A percentile compares a stretch with the other conserved stretches of the same genome.
phyloP scores from a whole-genome alignment of 2,329 filamentous ascomycete genomes.

The Tolypocladium sp. region DNA sequence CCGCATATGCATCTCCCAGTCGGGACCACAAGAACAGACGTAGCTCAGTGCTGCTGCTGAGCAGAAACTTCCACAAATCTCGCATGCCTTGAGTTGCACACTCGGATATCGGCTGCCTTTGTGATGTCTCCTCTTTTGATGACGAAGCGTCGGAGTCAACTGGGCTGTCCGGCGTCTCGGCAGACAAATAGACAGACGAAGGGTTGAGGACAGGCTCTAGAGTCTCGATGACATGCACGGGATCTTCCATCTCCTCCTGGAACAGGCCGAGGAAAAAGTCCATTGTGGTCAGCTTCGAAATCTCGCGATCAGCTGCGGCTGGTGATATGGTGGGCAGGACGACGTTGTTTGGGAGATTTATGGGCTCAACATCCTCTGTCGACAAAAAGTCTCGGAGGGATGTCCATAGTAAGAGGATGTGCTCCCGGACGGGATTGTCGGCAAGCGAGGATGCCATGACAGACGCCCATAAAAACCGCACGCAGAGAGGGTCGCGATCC shows the following conservation, averaged over 20 bases:
- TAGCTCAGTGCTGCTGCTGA: conserved; percentile 71
- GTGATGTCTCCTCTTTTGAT: neutral
- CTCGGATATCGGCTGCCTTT: conserved; percentile 35
- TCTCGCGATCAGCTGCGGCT: conserved; percentile 78
- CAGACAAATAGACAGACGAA: conserved; percentile 37
- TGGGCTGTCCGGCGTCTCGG: conserved; percentile 6
- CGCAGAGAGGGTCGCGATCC: conserved; percentile 28
- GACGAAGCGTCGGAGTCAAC: conserved; percentile 9
- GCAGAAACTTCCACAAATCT: conserved; percentile 79
- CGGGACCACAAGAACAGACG: conserved; percentile 84
- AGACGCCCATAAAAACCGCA: conserved; percentile 50
- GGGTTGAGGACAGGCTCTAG: conserved; percentile 87
- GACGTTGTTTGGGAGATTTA: conserved; percentile 71
- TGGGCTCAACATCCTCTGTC: conserved; percentile 29
- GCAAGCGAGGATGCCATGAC: conserved; percentile 43
- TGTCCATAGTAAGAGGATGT: conserved; percentile 49
- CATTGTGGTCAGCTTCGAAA: conserved; percentile 88
- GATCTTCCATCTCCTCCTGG: conserved; percentile 70
- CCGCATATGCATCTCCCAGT: conserved; percentile 79
- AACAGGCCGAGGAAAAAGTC: conserved; percentile 93
- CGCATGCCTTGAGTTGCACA: conserved; percentile 49
- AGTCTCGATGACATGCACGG: conserved; percentile 78
- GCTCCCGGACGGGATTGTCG: conserved; percentile 44
- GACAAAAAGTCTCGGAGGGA: conserved; percentile 44
- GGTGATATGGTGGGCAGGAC: conserved; percentile 82